Evolutionary conservation across 2,329 filamentous ascomycete species (phyloP), one percentile per base, ranked within the genome.

Genomic region (Sordariomycetes sp.): DNA sequence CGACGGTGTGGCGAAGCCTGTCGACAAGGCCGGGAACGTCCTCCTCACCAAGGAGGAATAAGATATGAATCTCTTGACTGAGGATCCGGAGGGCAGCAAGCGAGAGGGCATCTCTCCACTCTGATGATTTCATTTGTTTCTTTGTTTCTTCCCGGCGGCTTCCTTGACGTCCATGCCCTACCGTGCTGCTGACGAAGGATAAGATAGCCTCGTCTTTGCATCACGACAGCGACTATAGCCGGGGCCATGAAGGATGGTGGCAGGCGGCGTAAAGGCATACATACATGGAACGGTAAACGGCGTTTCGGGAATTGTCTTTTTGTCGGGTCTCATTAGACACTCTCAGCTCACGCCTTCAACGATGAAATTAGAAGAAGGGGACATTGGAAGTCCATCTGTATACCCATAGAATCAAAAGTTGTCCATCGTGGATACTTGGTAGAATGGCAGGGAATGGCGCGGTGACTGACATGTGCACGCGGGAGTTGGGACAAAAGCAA

Each of bases 1-100:
- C n/a, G 80, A 65, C 65, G 55, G 15, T 13, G 24, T 53, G n/a
- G 25, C n/a, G 20, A 39, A 35, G 12, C 55, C 22, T 25, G 24
- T n/a, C 32, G 8, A 50, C 8, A 52, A 52, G 42, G 48, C 28
- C 28, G 28, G 28, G 28, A 32, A 32, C 28, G 8, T 32, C 28
- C 28, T 32, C 8, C 28, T 8, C 8, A 32, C 28, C 28, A 32
- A 32, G 28, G 28, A 32, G 28, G 28, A 32, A 32, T 32, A 32
- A 32, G 28, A 32, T 32, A 8, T 32, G 4, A 32, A 32, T 8
- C 28, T 32, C 28, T 32, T 32, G 28, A 32, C 28, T 8, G 28
- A 8, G 28, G 28, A 32, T 32, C 28, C 28, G 4, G 28, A 8
- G 28, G 8, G 3, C 28, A 32, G 28, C 28, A 32, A 32, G 28